phyloP scores from a whole-genome alignment of 1,139 yeast genomes.

The Pichia sp. region DNA sequence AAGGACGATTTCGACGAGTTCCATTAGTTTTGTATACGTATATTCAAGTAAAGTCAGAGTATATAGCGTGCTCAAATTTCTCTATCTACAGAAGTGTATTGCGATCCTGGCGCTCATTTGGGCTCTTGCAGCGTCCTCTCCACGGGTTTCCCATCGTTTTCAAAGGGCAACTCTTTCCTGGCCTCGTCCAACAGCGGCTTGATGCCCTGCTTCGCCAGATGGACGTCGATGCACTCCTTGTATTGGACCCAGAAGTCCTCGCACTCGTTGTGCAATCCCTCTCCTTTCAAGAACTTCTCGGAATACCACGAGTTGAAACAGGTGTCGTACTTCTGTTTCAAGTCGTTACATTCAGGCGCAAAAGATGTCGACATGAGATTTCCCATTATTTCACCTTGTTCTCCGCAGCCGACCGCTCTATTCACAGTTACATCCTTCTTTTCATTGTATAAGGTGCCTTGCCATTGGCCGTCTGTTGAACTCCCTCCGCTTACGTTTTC shows the following conservation, averaged over 20 bases:
- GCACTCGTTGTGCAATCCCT: conserved; percentile 73
- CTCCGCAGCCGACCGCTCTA: background rate
- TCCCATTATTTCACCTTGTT: conserved; percentile 45
- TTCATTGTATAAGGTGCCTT: background rate
- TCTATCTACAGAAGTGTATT: background rate
- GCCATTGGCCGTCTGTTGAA: no score
- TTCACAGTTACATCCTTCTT: no score
- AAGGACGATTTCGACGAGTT: conserved; percentile 29
- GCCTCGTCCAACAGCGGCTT: conserved; percentile 89
- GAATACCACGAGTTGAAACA: conserved; percentile 95
- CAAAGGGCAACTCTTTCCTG: conserved; percentile 86
- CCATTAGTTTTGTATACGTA: conserved; percentile 11
- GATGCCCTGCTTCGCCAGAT: conserved; percentile 66
- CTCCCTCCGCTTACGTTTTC: background rate
- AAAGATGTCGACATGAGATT: conserved; percentile 85
- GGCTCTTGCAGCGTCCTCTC: conserved; percentile 4
- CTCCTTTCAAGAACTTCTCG: conserved; percentile 76
- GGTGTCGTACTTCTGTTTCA: conserved; percentile 79
- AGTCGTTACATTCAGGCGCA: conserved; percentile 93
- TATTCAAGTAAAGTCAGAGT: background rate
- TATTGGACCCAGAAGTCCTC: conserved; percentile 84
- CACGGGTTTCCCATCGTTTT: conserved; percentile 47
- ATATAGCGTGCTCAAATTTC: background rate
- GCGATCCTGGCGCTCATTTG: background rate
- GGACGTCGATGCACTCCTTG: conserved; percentile 75